Evolutionary conservation across 2,329 filamentous ascomycete genomes (phyloP).

Genomic region (Fusarium sp.): DNA sequence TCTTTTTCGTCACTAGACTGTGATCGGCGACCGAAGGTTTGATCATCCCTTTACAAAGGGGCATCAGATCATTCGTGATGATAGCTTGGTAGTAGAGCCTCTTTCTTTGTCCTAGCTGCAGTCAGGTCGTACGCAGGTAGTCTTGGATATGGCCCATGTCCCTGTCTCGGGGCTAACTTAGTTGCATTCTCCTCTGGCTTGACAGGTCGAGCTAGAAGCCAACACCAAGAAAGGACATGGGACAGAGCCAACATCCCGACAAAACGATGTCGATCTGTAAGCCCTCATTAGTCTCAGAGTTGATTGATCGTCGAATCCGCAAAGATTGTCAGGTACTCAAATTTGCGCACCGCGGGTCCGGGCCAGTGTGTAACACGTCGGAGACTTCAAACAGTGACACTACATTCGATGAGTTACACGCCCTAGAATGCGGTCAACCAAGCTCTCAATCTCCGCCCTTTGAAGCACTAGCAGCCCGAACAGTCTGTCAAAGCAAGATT

Average conservation of each 20-base stretch:
- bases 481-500: no score
- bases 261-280: constrained; percentile 21
- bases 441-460: background rate
- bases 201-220: constrained; percentile 4
- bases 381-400: constrained; percentile 30
- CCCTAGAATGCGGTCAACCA: constrained; percentile 6
- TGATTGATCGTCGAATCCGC: constrained; percentile 8
- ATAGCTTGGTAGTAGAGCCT: background rate
- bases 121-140: background rate
- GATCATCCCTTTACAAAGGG: constrained; percentile 1
- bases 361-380: constrained; percentile 13
- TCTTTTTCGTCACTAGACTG: constrained; percentile 1
- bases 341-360: background rate
- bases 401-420: constrained; percentile 15
- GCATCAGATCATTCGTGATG: constrained; percentile 14
- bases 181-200: constrained; percentile 3
- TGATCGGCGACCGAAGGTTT: constrained; percentile 24
- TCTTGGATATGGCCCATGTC: background rate
- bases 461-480: background rate
- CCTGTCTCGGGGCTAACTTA: constrained; percentile 1
- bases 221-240: constrained; percentile 6
- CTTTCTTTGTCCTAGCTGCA: background rate
- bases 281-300: background rate
- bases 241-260: background rate
- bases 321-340: constrained; percentile 6